Conservation (phyloP, 805 yeast genomes). For the Sugiyamaella floridensis region DNA sequence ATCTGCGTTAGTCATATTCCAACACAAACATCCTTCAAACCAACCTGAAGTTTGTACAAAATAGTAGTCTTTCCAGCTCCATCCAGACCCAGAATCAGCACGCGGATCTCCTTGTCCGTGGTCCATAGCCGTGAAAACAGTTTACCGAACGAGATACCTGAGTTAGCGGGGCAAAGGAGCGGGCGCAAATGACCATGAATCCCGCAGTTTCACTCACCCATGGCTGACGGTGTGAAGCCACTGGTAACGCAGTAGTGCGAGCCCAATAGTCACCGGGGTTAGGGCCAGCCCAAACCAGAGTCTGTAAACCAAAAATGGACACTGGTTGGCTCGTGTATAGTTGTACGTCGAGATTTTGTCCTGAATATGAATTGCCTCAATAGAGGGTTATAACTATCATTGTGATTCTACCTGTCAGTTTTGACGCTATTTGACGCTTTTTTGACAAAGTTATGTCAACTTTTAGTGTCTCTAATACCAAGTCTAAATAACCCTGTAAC, state of each 20-base stretch:
- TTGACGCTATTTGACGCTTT: too few species aligned
- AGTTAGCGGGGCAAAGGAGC: background rate
- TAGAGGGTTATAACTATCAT: background rate
- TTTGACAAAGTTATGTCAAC: too few species aligned
- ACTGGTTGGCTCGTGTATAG: too few species aligned
- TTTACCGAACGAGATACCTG: conserved; percentile 81
- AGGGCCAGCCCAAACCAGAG: background rate
- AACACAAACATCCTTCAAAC: conserved; percentile 6
- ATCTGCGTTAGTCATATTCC: conserved; percentile 29
- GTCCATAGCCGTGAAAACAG: conserved; percentile 88
- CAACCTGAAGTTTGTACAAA: conserved; percentile 71
- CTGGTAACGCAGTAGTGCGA: background rate
- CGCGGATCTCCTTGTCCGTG: conserved; percentile 79
- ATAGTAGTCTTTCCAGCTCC: conserved; percentile 98
- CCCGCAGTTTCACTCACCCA: background rate
- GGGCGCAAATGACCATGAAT: background rate
- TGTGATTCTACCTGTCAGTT: too few species aligned
- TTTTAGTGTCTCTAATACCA: too few species aligned
- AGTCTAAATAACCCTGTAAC: too few species aligned
- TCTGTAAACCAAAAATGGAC: too few species aligned
- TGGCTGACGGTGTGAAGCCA: conserved; percentile 1
- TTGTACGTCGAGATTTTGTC: too few species aligned
- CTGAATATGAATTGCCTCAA: too few species aligned
- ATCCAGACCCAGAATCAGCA: conserved; percentile 83
- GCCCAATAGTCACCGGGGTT: background rate